Evolutionary conservation across 176 grass and related monocot species (phyloP).

Genomic region (Juncus effusus): DNA sequence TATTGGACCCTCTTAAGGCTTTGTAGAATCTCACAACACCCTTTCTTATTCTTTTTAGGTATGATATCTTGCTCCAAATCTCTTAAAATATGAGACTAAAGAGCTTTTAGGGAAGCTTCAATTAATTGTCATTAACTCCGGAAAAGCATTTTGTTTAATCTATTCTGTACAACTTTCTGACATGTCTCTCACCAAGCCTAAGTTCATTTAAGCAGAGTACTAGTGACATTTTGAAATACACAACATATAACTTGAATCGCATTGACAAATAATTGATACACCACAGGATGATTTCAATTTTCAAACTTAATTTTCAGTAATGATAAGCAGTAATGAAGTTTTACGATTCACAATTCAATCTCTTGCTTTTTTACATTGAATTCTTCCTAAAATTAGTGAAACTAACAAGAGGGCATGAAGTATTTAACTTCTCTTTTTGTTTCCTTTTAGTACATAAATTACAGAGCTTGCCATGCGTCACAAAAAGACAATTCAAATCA

Average conservation of each 20-base stretch:
- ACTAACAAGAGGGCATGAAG: conserved; percentile 48
- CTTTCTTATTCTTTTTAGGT: background rate
- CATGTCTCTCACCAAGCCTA: background rate
- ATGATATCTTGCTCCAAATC: conserved; percentile 19
- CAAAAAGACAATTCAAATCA: conserved; percentile 89
- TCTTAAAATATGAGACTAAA: conserved; percentile 6
- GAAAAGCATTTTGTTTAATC: background rate
- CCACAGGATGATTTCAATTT: too few species aligned
- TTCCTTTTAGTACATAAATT: conserved; percentile 53
- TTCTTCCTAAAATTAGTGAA: conserved; percentile 19
- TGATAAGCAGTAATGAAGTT: too few species aligned
- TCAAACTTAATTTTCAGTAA: too few species aligned
- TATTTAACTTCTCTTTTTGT: conserved; percentile 23
- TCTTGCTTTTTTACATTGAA: background rate
- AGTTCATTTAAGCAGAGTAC: background rate
- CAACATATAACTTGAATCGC: too few species aligned
- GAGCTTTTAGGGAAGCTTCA: conserved; percentile 6
- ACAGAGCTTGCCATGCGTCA: conserved; percentile 89
- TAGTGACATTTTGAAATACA: too few species aligned
- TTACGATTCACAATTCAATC: background rate
- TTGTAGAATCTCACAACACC: conserved; percentile 8
- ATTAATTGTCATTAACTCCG: conserved; percentile 8
- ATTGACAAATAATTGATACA: too few species aligned
- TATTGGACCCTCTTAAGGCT: background rate
- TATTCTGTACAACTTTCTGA: conserved; percentile 4